Base-by-base conservation (phyloP, 768 basidiomycete species). In the Mycena belliarum region DNA sequence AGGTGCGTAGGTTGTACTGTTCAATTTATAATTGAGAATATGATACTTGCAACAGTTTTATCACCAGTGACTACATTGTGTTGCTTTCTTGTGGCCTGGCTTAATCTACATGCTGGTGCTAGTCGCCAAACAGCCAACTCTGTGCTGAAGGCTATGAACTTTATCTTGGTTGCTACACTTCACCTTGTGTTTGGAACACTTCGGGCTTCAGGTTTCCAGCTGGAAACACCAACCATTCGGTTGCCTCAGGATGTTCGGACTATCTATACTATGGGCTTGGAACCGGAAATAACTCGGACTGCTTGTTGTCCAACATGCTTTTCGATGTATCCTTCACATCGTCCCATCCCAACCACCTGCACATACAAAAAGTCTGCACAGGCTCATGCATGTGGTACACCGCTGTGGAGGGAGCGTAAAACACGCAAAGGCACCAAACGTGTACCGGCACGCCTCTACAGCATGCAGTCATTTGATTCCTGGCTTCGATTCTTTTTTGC, bases 241-340 rank as follows among this genome's bases (percentile, higher is more conserved):
- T 35, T 67, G 32, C 69, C 69, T 26, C 7, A 23, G 14, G 70
- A 73, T 55, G 51, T 72, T 15, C 63, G 65, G 3, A 71, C 68
- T 21, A 59, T 65, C 7, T 67, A 68, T 42, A 35, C 44, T 2
- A 32, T 9, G 1, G 57, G 55, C 14, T n/a, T 67, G 24, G 65
- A 71, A 21, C 68, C 68, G 38, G 64, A 67, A 1, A 63, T 71
- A 25, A 58, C 58, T 4, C 55, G 63, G 7, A 65, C 62, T 35
- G 49, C 64, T 21, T 70, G 68, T 33, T 52, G 51, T 25, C 51
- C 51, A 21, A 44, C 4, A 16, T 52, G 51, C 23, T 44, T 23
- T 15, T 21, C 4, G 9, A 32, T 23, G 8, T 52, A 52, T 21
- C 40, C 38, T 28, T 20, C 29, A 23, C 16, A 33, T n/a, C 11